Percentiles rank a stretch among this genome's conserved stretches.
Evolutionary conservation across 441 rosid genomes (phyloP).

Genomic region (Viola pubescens): DNA sequence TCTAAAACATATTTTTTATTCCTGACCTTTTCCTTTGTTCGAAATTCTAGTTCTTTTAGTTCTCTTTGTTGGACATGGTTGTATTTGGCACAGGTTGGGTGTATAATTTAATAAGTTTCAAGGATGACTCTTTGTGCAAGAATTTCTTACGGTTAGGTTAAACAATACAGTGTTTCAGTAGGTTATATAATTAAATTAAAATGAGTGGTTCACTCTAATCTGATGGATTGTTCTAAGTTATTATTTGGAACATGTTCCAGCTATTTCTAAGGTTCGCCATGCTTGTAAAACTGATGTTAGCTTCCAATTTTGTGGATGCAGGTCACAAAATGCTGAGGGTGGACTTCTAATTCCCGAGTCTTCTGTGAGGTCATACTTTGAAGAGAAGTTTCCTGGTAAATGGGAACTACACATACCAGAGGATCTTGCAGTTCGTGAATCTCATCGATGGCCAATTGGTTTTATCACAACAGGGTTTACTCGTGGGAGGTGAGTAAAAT

Average conservation of each 20-base stretch:
- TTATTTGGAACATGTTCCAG: not conserved
- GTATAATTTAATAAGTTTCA: not conserved
- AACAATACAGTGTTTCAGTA: too few species aligned
- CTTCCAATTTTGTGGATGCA: conserved; percentile 20
- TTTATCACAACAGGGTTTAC: conserved; percentile 78
- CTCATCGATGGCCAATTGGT: conserved; percentile 69
- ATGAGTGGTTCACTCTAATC: too few species aligned
- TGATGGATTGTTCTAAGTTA: too few species aligned
- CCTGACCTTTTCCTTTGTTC: not conserved
- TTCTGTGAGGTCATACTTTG: conserved; percentile 51
- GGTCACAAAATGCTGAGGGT: conserved; percentile 33
- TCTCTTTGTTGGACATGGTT: too few species aligned
- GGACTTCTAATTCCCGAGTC: conserved; percentile 50
- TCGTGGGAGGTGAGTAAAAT: conserved; percentile 57
- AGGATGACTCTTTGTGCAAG: too few species aligned
- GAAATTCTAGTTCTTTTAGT: not conserved
- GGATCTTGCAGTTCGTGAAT: conserved; percentile 34
- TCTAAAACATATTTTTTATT: not conserved
- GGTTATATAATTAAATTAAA: too few species aligned
- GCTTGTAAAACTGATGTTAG: conserved; percentile 4
- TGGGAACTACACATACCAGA: conserved; percentile 64
- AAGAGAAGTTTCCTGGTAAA: conserved; percentile 42
- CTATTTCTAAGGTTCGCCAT: not conserved
- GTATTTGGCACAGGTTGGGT: not conserved
- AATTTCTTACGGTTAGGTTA: too few species aligned